Evolutionary conservation across 305 asterid species (phyloP), one percentile per base, ranked within the genome.

Genomic region (Vinca major): DNA sequence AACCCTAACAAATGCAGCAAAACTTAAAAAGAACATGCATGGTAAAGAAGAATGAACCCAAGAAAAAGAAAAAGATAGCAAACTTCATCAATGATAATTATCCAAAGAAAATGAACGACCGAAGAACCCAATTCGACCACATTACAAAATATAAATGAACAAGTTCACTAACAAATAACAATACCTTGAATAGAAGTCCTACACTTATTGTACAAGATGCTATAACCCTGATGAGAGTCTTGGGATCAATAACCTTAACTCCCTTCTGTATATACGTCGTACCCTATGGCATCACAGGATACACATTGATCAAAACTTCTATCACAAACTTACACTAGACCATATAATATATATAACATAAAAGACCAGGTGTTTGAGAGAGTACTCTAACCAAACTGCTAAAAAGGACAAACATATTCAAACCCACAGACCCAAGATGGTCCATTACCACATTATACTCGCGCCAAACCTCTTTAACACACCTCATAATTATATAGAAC

Each of bases 401-500:
- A 62, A 63, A 53, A 66, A 67, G 64, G 74, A 70, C 77, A 77
- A 73, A 73, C 76, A 71, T 67, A 81, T 79, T 65, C 85, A 79
- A 71, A 77, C 68, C 77, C 73, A 73, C 58, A 26, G 72, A 73
- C 51, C 80, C 71, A 43, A 62, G 71, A 66, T 54, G 71, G 79
- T 73, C 79, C 83, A 72, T 74, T 71, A 77, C 72, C 65, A 45
- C 20, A 9, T 66, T 63, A 73, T 66, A 80, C 77, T 64, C 74
- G 72, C 79, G 76, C 72, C 80, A 80, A 75, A 82, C 76, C 80
- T 77, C 76, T 77, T 16, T 48, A 83, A 85, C 91, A 88, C 92
- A 82, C 93, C 77, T 74, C 80, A 81, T 80, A 47, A 80, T 72
- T 77, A 82, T 81, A 86, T 87, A 86, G 74, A 80, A 85, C 88